Evolutionary conservation across 1,139 yeast genomes (phyloP), one percentile per base, ranked within the genome.

Genomic region (Saccharomycopsis hybrid): DNA sequence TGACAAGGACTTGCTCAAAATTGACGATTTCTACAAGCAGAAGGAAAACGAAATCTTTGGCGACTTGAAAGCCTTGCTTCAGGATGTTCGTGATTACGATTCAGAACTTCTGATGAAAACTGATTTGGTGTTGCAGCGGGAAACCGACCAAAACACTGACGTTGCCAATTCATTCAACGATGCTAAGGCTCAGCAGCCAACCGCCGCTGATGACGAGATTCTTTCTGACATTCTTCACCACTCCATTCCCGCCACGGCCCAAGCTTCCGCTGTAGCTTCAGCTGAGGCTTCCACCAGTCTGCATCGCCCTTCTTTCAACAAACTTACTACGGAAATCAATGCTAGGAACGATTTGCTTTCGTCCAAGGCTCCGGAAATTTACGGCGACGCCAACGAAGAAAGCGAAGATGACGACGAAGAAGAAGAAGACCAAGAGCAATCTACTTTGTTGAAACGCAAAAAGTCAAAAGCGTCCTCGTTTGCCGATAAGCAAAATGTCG

Each of bases 21-120:
- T 82, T 47, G 87, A 82, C 59, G 73, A 68, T 8, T 82, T 82
- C 55, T 82, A 79, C 62, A 67, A 70, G 54, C 60, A 66, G 7
- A 78, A 77, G 56, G 86, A 82, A 60, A 61, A 65, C 3, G 70
- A 66, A 51, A 70, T 78, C 29, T 77, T 70, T 56, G 63, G 62
- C 33, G 74, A 71, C 47, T 73, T 79, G 51, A 78, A 77, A 27
- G 73, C 70, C n/a, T 66, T 82, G 53, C 66, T 77, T 18, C 62
- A 65, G 37, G 87, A 81, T 57, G 69, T 77, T 45, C 73, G 74
- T 51, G 65, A 65, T 41, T 74, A 73, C 54, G 77, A 73, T 52
- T 61, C 33, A 9, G 56, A 54, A 28, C 43, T 55, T 25, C 44
- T 41, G 30, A 44, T 56, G 13, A 55, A 51, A 43, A 50, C 57